Conservation (phyloP, 2,329 filamentous ascomycete genomes). For the Trichophyton equinum region DNA sequence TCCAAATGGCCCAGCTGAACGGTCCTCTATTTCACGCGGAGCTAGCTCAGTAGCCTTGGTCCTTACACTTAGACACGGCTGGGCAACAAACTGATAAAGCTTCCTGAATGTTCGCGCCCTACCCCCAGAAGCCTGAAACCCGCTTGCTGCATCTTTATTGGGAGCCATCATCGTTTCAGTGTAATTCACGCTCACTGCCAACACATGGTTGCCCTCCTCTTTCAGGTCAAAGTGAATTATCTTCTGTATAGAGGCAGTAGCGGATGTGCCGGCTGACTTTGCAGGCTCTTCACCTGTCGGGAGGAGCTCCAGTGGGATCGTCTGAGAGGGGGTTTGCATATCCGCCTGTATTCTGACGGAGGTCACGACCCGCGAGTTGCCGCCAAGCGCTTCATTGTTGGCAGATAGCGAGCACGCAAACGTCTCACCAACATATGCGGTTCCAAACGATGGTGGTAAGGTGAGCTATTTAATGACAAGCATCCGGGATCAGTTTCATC, state of each 20-base stretch:
- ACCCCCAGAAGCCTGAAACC: constrained; percentile 38
- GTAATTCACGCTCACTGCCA: constrained; percentile 88
- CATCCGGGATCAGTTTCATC: not conserved
- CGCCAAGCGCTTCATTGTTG: constrained; percentile 62
- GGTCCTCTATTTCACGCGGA: constrained; percentile 34
- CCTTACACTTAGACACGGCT: constrained; percentile 75
- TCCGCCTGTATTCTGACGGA: constrained; percentile 77
- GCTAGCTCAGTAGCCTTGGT: constrained; percentile 67
- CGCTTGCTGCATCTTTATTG: constrained; percentile 25
- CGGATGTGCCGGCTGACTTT: constrained; percentile 22
- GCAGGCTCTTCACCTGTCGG: constrained; percentile 41
- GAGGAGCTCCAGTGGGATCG: constrained; percentile 49
- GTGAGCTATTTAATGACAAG: constrained; percentile 44
- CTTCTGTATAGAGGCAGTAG: constrained; percentile 55
- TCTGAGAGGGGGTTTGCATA: constrained; percentile 82
- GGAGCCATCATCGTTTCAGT: constrained; percentile 56
- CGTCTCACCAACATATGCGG: constrained; percentile 87
- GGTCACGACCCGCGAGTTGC: constrained; percentile 43
- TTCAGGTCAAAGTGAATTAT: constrained; percentile 79
- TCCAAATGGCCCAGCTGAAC: constrained; percentile 33
- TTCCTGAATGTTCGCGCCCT: constrained; percentile 81
- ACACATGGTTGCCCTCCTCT: constrained; percentile 85
- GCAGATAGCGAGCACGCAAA: constrained; percentile 91
- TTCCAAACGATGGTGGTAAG: constrained; percentile 81
- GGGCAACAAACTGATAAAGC: constrained; percentile 91